Conservation (phyloP, 2,329 filamentous ascomycete species). For the Aspergillus amoenus region DNA sequence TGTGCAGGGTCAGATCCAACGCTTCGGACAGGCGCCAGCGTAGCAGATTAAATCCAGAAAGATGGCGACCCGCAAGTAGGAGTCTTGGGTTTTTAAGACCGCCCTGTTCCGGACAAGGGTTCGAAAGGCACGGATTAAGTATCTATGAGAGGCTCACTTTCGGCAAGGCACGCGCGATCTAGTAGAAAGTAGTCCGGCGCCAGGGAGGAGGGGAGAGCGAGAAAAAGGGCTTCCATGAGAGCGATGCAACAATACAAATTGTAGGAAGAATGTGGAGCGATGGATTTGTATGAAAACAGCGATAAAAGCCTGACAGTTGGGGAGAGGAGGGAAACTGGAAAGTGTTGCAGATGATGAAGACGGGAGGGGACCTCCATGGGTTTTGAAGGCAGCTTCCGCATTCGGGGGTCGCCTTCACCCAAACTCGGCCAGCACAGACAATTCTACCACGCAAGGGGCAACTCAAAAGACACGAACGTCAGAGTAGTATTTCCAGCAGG, state of each 20-base stretch:
- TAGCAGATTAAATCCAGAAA: neutral
- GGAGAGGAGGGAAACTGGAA: neutral
- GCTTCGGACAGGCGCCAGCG: neutral
- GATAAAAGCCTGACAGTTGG: neutral
- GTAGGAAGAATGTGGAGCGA: neutral
- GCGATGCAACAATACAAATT: neutral
- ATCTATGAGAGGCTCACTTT: neutral
- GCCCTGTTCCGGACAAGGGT: slow-evolving; percentile 2
- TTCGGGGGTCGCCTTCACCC: neutral
- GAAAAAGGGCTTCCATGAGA: neutral
- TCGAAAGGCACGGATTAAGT: slow-evolving; percentile 2
- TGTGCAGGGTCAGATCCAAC: neutral
- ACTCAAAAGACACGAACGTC: neutral
- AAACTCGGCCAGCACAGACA: neutral
- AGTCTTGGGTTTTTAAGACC: neutral
- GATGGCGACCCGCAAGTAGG: neutral
- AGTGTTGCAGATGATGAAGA: neutral
- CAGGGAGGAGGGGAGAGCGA: neutral
- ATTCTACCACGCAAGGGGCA: slow-evolving; percentile 1
- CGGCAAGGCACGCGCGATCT: slow-evolving; percentile 11
- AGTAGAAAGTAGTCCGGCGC: slow-evolving; percentile 4
- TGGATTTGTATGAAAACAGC: neutral
- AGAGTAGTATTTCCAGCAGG: no score
- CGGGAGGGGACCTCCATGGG: neutral
- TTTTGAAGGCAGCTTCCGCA: neutral